Evolutionary conservation across 1,284 basidiomycete species (phyloP).

Genomic region (Sanghuangporus sanghuang): DNA sequence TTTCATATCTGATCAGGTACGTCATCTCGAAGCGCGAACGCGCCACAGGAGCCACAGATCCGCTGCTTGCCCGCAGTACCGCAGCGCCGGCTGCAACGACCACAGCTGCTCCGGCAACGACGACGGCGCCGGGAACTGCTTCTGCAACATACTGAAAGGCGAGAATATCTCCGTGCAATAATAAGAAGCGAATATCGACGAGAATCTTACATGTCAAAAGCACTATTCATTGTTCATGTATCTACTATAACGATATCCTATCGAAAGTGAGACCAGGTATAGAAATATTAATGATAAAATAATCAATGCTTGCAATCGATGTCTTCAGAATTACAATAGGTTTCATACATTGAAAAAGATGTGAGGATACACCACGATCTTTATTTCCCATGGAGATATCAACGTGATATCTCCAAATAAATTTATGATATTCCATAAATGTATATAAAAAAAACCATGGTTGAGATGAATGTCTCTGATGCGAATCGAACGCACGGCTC

Average conservation of each 20-base stretch:
- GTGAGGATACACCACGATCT: no score
- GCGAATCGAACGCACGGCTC: conserved; percentile 19
- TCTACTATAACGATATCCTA: no score
- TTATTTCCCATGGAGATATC: neutral
- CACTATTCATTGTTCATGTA: no score
- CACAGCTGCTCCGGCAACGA: neutral
- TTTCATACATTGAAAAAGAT: no score
- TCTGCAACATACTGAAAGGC: neutral
- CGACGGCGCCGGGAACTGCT: neutral
- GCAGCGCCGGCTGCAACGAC: neutral
- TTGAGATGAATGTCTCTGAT: conserved; percentile 6
- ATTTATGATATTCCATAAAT: neutral
- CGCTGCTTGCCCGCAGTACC: neutral
- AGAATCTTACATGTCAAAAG: no score
- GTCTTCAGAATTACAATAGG: neutral
- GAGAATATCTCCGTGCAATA: neutral
- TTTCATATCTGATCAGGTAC: conserved; percentile 28
- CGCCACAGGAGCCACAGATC: neutral
- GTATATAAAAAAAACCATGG: neutral
- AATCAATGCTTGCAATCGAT: neutral
- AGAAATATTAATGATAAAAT: no score
- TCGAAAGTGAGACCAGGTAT: no score
- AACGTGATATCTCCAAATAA: neutral
- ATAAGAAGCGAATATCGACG: no score
- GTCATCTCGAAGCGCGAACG: conserved; percentile 36